Evolutionary conservation across 208 protist species (phyloP).

Genomic region (Strigomonas galati): DNA sequence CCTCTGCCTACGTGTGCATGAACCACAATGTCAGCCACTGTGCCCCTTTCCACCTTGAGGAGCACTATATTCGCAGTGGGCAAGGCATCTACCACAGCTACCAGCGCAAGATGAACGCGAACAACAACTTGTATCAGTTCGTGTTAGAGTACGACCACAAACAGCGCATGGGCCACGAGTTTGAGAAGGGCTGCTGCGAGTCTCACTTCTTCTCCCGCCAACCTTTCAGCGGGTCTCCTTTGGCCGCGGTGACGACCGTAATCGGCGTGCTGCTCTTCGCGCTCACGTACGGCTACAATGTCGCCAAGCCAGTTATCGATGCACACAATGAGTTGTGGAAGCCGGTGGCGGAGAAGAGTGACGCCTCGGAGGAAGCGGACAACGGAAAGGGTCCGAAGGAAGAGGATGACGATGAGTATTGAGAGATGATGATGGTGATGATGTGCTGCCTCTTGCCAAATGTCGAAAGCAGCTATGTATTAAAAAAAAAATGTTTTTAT

Average conservation of each 20-base stretch:
- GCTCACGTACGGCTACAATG: constrained; percentile 55
- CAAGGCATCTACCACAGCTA: background rate
- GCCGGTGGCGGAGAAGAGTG: constrained; percentile 21
- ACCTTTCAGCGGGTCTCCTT: constrained; percentile 39
- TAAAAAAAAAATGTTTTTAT: constrained; percentile 9
- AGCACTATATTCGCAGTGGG: too few species aligned
- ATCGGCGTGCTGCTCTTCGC: constrained; percentile 30
- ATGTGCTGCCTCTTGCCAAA: background rate
- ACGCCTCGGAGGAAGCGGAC: constrained; percentile 20
- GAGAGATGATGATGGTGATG: background rate
- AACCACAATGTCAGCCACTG: too few species aligned
- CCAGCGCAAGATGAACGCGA: constrained; percentile 1
- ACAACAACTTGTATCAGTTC: constrained; percentile 29
- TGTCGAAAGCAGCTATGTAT: background rate
- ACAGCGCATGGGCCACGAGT: background rate
- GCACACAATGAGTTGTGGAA: constrained; percentile 38
- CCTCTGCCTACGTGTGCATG: too few species aligned
- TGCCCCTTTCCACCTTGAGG: too few species aligned
- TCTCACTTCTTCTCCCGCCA: constrained; percentile 10
- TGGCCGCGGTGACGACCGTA: constrained; percentile 24
- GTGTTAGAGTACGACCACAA: constrained; percentile 57
- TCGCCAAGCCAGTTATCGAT: constrained; percentile 59
- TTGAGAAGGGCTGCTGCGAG: background rate
- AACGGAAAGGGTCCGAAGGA: constrained; percentile 11
- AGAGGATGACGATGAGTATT: constrained; percentile 14